Evolutionary conservation across 495 filamentous ascomycete species (phyloP), one percentile per base, ranked within the genome.

Genomic region (Daldinia decipiens): DNA sequence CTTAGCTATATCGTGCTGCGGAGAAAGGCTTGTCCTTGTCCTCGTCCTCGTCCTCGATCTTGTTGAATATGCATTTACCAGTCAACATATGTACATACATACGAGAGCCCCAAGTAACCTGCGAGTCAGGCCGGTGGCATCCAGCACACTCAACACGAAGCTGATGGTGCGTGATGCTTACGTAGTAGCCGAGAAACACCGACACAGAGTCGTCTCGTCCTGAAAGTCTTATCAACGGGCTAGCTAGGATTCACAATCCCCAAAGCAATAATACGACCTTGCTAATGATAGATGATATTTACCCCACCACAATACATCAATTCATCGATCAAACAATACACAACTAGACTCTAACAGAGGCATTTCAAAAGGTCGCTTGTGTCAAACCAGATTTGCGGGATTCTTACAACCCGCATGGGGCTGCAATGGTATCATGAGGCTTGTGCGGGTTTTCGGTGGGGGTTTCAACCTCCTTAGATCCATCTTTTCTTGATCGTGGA

Each of bases 401-500:
- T 67, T 63, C 56, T 62, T 47, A 9, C 60, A 64, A 59, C 60
- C 55, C 45, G 53, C 56, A 55, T 50, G 40, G 50, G 53, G 54
- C 51, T 24, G 40, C 59, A 63, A 43, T 57, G 39, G 59, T 47
- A 56, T 60, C 24, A 59, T 53, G 31, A 67, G 55, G 55, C 55
- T 39, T 63, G 53, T 63, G 40, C 21, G 38, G 45, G 13, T 72
- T 39, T 21, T 67, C 27, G 51, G 64, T 72, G 69, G 69, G 59
- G 69, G 53, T 56, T 60, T 55, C 68, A 62, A 62, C 45, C 52
- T 59, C 68, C 40, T 61, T 51, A 24, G 62, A 9, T 40, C 60
- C 53, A 65, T 68, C 45, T 65, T 64, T 67, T 36, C 34, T 24
- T 55, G 63, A 72, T 72, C 69, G 27, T 56, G 69, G 45, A 56